phyloP scores from a whole-genome alignment of 345 rosid species.

The Draba incana region DNA sequence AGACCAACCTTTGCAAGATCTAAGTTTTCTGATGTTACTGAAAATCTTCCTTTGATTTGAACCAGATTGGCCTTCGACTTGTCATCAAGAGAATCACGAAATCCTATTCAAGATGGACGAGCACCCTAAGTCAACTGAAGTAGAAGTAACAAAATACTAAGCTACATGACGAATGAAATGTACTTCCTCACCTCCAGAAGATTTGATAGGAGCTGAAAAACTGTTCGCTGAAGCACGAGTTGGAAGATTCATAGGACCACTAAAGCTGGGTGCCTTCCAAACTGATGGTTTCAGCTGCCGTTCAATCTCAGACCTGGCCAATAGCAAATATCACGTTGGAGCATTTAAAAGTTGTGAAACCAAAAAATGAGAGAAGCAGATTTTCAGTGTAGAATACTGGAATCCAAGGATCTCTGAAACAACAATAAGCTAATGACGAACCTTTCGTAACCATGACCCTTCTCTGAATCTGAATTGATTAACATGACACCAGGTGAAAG shows the following conservation, averaged over 20 bases:
- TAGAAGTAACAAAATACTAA: slow-evolving; percentile 11
- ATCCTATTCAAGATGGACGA: slow-evolving; percentile 54
- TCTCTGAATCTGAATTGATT: slow-evolving; percentile 61
- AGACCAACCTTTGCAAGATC: slow-evolving; percentile 82
- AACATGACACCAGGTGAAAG: slow-evolving; percentile 60
- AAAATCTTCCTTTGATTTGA: slow-evolving; percentile 97
- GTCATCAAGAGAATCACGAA: slow-evolving; percentile 87
- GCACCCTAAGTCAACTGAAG: background rate
- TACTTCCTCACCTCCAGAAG: slow-evolving; percentile 74
- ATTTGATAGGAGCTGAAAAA: slow-evolving; percentile 94
- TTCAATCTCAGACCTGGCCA: slow-evolving; percentile 72
- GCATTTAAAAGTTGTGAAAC: background rate
- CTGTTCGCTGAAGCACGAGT: slow-evolving; percentile 98
- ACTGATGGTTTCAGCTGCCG: slow-evolving; percentile 50
- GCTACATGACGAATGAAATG: slow-evolving; percentile 2
- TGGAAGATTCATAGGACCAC: slow-evolving; percentile 97
- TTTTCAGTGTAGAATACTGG: slow-evolving; percentile 10
- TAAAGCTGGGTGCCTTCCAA: slow-evolving; percentile 85
- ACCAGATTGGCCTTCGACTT: slow-evolving; percentile 87
- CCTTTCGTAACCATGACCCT: slow-evolving; percentile 61
- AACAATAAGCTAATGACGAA: slow-evolving; percentile 38
- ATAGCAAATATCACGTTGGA: slow-evolving; percentile 27
- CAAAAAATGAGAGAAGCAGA: slow-evolving; percentile 10
- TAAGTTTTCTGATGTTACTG: slow-evolving; percentile 95
- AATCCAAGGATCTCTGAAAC: slow-evolving; percentile 18